These are phyloP conservation scores for Ramaria sp. DNA, from an alignment of 768 basidiomycete genomes.

Conservation along the genomic window DNA sequence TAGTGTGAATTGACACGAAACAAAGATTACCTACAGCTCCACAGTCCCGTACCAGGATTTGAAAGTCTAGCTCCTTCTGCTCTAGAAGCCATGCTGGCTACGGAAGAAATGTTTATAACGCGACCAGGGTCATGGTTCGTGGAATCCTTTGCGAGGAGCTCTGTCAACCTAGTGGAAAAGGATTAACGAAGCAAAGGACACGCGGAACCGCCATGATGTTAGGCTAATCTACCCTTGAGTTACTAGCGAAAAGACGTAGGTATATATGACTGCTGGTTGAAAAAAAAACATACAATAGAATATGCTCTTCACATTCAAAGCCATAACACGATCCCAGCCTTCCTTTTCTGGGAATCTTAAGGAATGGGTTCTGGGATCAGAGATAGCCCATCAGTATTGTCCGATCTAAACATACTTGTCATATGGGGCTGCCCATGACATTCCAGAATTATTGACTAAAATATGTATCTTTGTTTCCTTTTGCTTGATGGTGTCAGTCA, in stretches of 20 bases:
- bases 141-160: conserved; percentile 54
- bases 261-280: no score
- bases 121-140: conserved; percentile 54
- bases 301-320: conserved; percentile 75
- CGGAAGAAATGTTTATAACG: conserved; percentile 78
- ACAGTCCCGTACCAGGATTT: conserved; percentile 49
- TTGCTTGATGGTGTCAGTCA: conserved; percentile 56
- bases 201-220: conserved; percentile 51
- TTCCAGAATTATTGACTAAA: conserved; percentile 76
- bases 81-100: conserved; percentile 41
- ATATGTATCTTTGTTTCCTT: conserved; percentile 68
- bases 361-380: background rate
- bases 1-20: background rate
- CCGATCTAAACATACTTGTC: conserved; percentile 23
- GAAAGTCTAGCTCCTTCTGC: conserved; percentile 40
- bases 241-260: conserved; percentile 30
- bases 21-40: conserved; percentile 52
- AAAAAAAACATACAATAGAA: conserved; percentile 56
- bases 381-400: background rate
- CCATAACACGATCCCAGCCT: conserved; percentile 79
- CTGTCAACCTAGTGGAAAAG: conserved; percentile 34
- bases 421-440: conserved; percentile 66
- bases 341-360: conserved; percentile 58
- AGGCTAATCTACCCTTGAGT: conserved; percentile 51
- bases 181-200: conserved; percentile 16